Base-by-base conservation (phyloP, 1,284 basidiomycete species). In the Marasmius tenuissimus region DNA sequence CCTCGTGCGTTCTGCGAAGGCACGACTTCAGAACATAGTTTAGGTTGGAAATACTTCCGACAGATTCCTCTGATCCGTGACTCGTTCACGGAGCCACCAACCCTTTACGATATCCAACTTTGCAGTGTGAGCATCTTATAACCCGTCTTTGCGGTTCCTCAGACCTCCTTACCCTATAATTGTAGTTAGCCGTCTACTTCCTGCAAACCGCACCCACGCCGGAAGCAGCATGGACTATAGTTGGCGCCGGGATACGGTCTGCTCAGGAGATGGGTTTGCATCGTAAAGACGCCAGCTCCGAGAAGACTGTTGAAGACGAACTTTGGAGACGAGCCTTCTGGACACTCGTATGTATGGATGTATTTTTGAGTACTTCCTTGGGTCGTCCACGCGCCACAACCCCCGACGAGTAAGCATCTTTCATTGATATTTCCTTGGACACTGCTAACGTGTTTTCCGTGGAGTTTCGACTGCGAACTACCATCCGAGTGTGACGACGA, bases 261-360 rank as follows among this genome's bases (percentile, higher is more conserved):
- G 78, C 80, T 1, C 64, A 69, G 34, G 74, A 75, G 50, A 69
- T 75, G 7, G 73, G 73, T 18, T 71, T 70, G 4, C 72, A 73
- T 58, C 61, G 73, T 1, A 63, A 65, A 18, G 47, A 57, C 18
- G 10, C 33, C 58, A 18, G 58, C 63, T 34, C 64, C 66, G 27
- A 70, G 66, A 47, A 67, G 12, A 67, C 62, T 4, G 39, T 74
- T 4, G 76, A 87, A 63, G 75, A 80, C 50, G 85, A 88, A 64
- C 72, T 86, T 37, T 83, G 83, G 75, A 85, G 84, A 67, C 82
- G 88, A 6, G 82, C 83, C 0, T 85, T 85, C 66, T 83, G 74
- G 73, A 70, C 58, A 59, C 70, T 62, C 69, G 76, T 10, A 69
- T 66, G 34, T 52, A 51, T 72, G 51, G 75, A 76, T 61, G 71